Base-by-base conservation (phyloP, 306 rosid species). In the Quercus parvula region DNA sequence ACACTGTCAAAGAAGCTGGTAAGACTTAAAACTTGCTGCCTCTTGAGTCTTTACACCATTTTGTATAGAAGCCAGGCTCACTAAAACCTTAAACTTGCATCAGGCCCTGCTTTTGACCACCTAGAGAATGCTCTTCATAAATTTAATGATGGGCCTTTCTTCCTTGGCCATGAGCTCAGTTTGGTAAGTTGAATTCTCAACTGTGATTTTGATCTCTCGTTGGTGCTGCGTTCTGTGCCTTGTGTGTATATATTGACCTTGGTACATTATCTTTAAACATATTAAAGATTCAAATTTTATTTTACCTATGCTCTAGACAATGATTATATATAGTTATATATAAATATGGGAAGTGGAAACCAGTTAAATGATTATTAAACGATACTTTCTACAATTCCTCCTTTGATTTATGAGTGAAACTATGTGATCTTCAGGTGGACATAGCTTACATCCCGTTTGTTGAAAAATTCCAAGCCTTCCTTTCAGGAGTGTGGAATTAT, bases 61-160 rank as follows among this genome's bases (percentile, higher is more conserved):
- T 83, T 10, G 14, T 59, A 44, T 4, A 52, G 6, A 59, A 69
- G 25, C 51, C 73, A 44, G 24, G 4, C 35, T 75, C 22, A 55
- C 74, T 44, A 35, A 81, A 58, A 33, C 61, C 56, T 33, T 41
- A 30, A 14, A 67, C 70, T 69, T 81, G 54, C 55, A 75, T 41
- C 82, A 91, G 95, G 83, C 57, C 79, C 85, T 56, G 84, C 88
- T 79, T 88, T 91, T 89, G 96, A 91, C 76, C 89, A 83, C 84
- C 71, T 94, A 88, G 98, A 94, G 83, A 85, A 89, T 71, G 88
- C 94, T 85, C 90, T 94, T 79, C 87, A 84, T 33, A 90, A 86
- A 69, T 91, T 87, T 64, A 90, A 86, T 14, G 96, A 90, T 46
- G 96, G 97, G 5, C 96, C 98, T n/a, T n/a, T n/a, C n/a, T n/a